phyloP scores from a whole-genome alignment of 78 protist species.

The Dictyostelium brefeldianum region DNA sequence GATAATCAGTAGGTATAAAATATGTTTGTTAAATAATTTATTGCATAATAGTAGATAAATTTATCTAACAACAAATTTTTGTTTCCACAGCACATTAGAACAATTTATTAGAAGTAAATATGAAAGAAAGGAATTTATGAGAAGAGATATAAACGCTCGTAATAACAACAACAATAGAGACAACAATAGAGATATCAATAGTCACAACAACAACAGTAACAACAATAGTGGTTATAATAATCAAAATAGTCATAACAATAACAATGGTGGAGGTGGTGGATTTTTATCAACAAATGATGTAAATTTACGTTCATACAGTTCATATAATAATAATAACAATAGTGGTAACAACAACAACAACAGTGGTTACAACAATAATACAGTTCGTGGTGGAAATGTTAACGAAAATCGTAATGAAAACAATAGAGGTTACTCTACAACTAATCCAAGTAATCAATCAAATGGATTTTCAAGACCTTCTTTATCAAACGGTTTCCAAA shows the following conservation, averaged over 20 bases:
- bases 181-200: background rate
- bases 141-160: conserved; percentile 8
- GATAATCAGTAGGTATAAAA: conserved; percentile 54
- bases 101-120: conserved; percentile 73
- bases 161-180: background rate
- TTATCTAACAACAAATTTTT: background rate
- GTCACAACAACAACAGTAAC: background rate
- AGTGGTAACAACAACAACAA: conserved; percentile 16
- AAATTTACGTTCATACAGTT: background rate
- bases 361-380: background rate
- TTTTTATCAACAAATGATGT: background rate
- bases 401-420: background rate
- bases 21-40: background rate
- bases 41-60: background rate
- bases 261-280: background rate
- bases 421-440: background rate
- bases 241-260: background rate
- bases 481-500: background rate
- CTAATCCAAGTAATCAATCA: background rate
- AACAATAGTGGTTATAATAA: too few species aligned
- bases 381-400: background rate
- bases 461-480: conserved; percentile 5
- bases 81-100: conserved; percentile 38
- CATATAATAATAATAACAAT: background rate
- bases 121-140: conserved; percentile 75